Percentiles rank a stretch among this genome's conserved stretches.
phyloP scores from a whole-genome alignment of 805 yeast genomes.

The Metschnikowia rubicola region DNA sequence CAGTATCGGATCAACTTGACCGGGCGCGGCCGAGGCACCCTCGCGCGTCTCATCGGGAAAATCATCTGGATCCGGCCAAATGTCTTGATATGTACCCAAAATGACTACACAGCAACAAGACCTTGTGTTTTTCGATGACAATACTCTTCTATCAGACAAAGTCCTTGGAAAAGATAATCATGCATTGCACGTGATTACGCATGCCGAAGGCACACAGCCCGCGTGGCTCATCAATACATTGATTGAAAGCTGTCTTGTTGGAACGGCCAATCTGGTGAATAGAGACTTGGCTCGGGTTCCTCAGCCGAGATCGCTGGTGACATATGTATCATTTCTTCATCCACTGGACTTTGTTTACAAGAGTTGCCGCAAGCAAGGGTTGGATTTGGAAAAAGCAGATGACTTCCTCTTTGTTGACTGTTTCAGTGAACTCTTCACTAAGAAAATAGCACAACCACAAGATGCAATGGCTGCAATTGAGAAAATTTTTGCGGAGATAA shows the following conservation, averaged over 20 bases:
- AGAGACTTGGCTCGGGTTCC: conserved; percentile 21
- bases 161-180: conserved; percentile 13
- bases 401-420: conserved; percentile 43
- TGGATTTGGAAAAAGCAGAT: conserved; percentile 23
- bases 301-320: conserved; percentile 25
- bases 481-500: conserved; percentile 19
- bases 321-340: conserved; percentile 35
- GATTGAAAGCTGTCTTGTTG: conserved; percentile 48
- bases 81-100: no score
- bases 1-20: no score
- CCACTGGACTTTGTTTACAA: conserved; percentile 32
- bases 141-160: conserved; percentile 38
- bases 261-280: conserved; percentile 43
- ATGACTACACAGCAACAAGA: conserved; percentile 53
- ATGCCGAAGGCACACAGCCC: conserved; percentile 53
- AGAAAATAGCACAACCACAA: conserved; percentile 23
- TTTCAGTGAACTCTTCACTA: conserved; percentile 43
- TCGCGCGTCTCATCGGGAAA: no score
- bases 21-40: no score
- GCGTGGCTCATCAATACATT: conserved; percentile 59
- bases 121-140: conserved; percentile 49
- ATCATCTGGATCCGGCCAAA: no score
- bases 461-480: conserved; percentile 16
- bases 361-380: conserved; percentile 38
- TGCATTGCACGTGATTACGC: conserved; percentile 28